Conservation (phyloP, 495 filamentous ascomycete genomes). For the Penicillium lividum region DNA sequence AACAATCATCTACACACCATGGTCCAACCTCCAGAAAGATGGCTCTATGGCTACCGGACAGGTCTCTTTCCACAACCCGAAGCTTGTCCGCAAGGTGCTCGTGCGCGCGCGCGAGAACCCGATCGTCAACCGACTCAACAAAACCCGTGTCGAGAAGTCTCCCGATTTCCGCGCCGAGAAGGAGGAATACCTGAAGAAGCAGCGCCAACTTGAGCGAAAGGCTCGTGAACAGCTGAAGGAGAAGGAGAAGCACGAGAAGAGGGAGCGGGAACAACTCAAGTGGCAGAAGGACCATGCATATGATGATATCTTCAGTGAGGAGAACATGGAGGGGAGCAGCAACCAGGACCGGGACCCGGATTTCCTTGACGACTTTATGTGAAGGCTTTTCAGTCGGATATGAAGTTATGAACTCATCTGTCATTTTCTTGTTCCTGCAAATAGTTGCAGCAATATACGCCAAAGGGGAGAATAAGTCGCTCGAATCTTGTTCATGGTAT, state of each 20-base stretch:
- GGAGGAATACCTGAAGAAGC: constrained; percentile 67
- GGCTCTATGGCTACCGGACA: constrained; percentile 96
- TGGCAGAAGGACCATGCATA: constrained; percentile 95
- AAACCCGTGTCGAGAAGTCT: constrained; percentile 85
- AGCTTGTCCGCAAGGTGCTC: constrained; percentile 76
- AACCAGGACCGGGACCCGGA: constrained; percentile 53
- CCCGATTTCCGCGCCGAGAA: constrained; percentile 79
- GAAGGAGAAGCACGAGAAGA: constrained; percentile 73
- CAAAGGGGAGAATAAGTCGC: neutral
- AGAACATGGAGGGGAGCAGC: constrained; percentile 46
- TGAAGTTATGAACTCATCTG: constrained; percentile 4
- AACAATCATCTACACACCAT: constrained; percentile 94
- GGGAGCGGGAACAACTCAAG: constrained; percentile 83
- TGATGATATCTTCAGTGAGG: constrained; percentile 65
- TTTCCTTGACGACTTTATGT: constrained; percentile 58
- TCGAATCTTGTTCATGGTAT: neutral
- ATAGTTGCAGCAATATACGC: neutral
- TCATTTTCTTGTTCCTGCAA: constrained; percentile 2
- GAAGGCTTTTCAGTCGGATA: constrained; percentile 19
- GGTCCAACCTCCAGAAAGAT: constrained; percentile 95
- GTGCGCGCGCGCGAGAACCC: constrained; percentile 76
- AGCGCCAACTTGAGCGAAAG: constrained; percentile 69
- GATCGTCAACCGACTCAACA: constrained; percentile 94
- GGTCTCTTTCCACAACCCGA: constrained; percentile 90
- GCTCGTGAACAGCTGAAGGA: constrained; percentile 70